Percentiles rank a stretch among this genome's conserved stretches.
Evolutionary conservation across 2,329 filamentous ascomycete species (phyloP).

Genomic region (Paracoccidioides brasiliensis): DNA sequence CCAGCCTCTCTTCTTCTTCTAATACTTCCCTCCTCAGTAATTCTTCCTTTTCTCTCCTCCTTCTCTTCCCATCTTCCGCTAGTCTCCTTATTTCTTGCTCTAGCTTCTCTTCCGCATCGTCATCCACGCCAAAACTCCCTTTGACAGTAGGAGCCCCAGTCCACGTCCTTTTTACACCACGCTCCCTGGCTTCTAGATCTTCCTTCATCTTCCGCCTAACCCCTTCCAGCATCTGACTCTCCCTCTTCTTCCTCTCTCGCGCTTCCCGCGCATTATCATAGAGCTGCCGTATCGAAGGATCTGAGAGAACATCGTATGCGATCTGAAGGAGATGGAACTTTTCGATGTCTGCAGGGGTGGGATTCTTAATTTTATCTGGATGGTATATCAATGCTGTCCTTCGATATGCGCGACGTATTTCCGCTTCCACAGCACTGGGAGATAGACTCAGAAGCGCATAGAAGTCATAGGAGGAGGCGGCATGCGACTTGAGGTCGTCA

Average conservation of each 20-base stretch:
- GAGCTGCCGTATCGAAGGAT: slow-evolving; percentile 54
- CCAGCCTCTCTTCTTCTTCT: slow-evolving; percentile 24
- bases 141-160: slow-evolving; percentile 14
- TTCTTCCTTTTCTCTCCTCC: slow-evolving; percentile 36
- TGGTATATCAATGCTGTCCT: slow-evolving; percentile 82
- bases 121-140: slow-evolving; percentile 31
- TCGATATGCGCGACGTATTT: slow-evolving; percentile 72
- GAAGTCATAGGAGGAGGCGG: slow-evolving; percentile 54
- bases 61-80: slow-evolving; percentile 40
- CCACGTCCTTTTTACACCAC: slow-evolving; percentile 48
- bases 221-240: slow-evolving; percentile 61
- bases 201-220: slow-evolving; percentile 67
- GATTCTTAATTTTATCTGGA: slow-evolving; percentile 72
- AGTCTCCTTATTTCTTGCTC: slow-evolving; percentile 41
- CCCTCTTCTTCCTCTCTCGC: slow-evolving; percentile 52
- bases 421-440: slow-evolving; percentile 51
- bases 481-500: slow-evolving; percentile 43
- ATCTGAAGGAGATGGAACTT: slow-evolving; percentile 78
- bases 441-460: slow-evolving; percentile 62
- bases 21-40: slow-evolving; percentile 34
- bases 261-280: slow-evolving; percentile 70
- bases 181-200: slow-evolving; percentile 68
- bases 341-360: slow-evolving; percentile 53
- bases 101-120: slow-evolving; percentile 33
- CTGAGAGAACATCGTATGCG: slow-evolving; percentile 71